Percentiles rank a stretch among this genome's conserved stretches.
These are phyloP conservation scores for Fabrea salina DNA, from an alignment of 169 alveolate genomes.

Conservation along the genomic window DNA sequence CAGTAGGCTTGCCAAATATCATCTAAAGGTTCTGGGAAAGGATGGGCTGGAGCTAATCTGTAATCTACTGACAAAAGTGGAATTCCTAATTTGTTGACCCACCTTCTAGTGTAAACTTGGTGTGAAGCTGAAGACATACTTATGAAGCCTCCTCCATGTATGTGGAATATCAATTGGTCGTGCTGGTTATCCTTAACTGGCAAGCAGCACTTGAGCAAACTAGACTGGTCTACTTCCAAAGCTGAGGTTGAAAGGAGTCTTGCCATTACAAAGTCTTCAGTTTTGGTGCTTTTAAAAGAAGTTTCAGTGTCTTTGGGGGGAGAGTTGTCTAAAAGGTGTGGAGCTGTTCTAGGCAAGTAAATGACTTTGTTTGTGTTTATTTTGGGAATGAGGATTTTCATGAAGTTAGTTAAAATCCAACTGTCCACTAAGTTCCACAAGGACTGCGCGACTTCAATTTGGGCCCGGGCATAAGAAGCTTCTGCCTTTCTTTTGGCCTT, in stretches of 20 bases:
- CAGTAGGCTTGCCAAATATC: slow-evolving; percentile 84
- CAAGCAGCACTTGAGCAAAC: not conserved
- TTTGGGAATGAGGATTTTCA: not conserved
- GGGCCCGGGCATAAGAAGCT: not conserved
- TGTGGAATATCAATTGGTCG: slow-evolving; percentile 51
- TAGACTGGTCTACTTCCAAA: not conserved
- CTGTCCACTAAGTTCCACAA: slow-evolving; percentile 18
- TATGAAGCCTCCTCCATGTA: slow-evolving; percentile 90
- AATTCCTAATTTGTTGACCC: slow-evolving; percentile 72
- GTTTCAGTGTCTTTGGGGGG: not conserved
- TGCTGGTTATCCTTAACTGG: not conserved
- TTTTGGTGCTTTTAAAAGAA: not conserved
- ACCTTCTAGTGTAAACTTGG: slow-evolving; percentile 71
- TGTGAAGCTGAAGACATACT: slow-evolving; percentile 78
- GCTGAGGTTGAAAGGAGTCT: not conserved
- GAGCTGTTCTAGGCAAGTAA: not conserved
- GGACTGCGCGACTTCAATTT: not conserved
- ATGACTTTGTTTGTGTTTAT: not conserved
- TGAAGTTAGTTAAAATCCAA: not conserved
- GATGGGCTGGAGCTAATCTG: slow-evolving; percentile 76
- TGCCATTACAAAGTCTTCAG: not conserved
- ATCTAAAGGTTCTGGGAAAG: slow-evolving; percentile 80
- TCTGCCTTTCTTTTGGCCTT: slow-evolving; percentile 1
- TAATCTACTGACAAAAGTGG: slow-evolving; percentile 85
- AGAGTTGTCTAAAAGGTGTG: not conserved